phyloP scores from a whole-genome alignment of 805 yeast genomes.

The Kluyveromyces starmeri region DNA sequence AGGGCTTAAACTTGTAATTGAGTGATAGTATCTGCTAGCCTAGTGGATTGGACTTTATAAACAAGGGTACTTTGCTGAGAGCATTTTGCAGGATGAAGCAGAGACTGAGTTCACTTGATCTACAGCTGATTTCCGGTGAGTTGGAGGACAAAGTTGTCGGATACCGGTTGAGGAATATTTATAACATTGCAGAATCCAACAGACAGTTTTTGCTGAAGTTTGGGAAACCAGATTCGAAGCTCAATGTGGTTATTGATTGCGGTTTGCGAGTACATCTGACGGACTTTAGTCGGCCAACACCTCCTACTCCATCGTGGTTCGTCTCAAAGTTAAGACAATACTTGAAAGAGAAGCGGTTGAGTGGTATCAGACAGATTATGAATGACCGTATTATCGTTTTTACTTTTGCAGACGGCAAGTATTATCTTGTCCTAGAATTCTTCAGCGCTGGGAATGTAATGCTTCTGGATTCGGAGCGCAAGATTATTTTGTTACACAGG shows the following conservation, averaged over 20 bases:
- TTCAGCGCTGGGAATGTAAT: slow-evolving; percentile 92
- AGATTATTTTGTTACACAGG: slow-evolving; percentile 68
- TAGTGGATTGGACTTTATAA: too few species aligned
- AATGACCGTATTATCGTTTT: slow-evolving; percentile 78
- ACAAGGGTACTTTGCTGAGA: too few species aligned
- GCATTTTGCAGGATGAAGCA: slow-evolving; percentile 49
- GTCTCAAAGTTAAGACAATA: slow-evolving; percentile 82
- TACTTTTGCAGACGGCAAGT: slow-evolving; percentile 75
- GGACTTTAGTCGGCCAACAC: slow-evolving; percentile 70
- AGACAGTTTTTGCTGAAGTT: slow-evolving; percentile 75
- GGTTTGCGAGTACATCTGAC: slow-evolving; percentile 78
- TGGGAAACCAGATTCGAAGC: slow-evolving; percentile 73
- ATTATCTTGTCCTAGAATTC: slow-evolving; percentile 75
- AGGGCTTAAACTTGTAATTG: too few species aligned
- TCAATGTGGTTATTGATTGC: slow-evolving; percentile 68
- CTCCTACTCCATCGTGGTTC: slow-evolving; percentile 77
- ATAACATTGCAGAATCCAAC: slow-evolving; percentile 62
- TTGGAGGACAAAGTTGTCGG: slow-evolving; percentile 47
- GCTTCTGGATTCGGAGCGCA: slow-evolving; percentile 57
- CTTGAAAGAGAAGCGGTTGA: slow-evolving; percentile 67
- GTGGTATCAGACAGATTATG: slow-evolving; percentile 63
- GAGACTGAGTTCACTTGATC: slow-evolving; percentile 77
- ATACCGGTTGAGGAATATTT: slow-evolving; percentile 74
- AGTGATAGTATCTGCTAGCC: too few species aligned
- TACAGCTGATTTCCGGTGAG: slow-evolving; percentile 63